A percentile compares a stretch with the other conserved stretches of the same genome.
phyloP scores from a whole-genome alignment of 2,329 filamentous ascomycete genomes.

The Venturiaceae sp. region DNA sequence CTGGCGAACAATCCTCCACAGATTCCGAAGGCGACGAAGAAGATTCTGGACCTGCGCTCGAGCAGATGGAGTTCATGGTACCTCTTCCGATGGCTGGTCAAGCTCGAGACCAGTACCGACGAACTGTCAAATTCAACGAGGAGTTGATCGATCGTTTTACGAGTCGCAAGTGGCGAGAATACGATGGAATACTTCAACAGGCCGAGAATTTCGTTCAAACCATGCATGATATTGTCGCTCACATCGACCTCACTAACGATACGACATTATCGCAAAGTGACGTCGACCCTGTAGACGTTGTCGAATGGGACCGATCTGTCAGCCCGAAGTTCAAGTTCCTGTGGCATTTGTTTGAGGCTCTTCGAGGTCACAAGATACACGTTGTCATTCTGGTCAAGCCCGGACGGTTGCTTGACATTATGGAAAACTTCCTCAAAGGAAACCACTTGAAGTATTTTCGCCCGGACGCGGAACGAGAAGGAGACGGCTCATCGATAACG shows the following conservation, averaged over 20 bases:
- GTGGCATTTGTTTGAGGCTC: background rate
- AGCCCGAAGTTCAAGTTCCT: conserved; percentile 9
- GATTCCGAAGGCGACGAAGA: conserved; percentile 1
- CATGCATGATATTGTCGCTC: conserved; percentile 6
- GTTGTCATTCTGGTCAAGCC: conserved; percentile 4
- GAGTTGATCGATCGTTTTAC: conserved; percentile 6
- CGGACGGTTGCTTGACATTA: conserved; percentile 1
- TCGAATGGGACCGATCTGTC: conserved; percentile 7
- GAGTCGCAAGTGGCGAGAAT: conserved; percentile 2
- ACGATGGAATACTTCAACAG: background rate
- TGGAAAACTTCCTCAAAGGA: conserved; percentile 6
- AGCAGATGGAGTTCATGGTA: conserved; percentile 8
- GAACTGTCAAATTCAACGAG: conserved; percentile 6
- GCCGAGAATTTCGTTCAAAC: conserved; percentile 4
- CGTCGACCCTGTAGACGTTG: conserved; percentile 1
- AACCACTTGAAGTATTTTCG: background rate
- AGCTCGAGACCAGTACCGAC: conserved; percentile 6
- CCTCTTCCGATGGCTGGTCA: conserved; percentile 5
- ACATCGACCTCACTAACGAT: conserved; percentile 7
- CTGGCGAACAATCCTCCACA: background rate
- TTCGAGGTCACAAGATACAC: background rate
- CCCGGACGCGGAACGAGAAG: background rate
- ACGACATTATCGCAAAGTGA: background rate
- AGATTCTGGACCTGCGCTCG: background rate
- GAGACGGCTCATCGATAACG: background rate